Evolutionary conservation across 768 basidiomycete genomes (phyloP), one percentile per base, ranked within the genome.

Genomic region (Pleurotus eryngii): DNA sequence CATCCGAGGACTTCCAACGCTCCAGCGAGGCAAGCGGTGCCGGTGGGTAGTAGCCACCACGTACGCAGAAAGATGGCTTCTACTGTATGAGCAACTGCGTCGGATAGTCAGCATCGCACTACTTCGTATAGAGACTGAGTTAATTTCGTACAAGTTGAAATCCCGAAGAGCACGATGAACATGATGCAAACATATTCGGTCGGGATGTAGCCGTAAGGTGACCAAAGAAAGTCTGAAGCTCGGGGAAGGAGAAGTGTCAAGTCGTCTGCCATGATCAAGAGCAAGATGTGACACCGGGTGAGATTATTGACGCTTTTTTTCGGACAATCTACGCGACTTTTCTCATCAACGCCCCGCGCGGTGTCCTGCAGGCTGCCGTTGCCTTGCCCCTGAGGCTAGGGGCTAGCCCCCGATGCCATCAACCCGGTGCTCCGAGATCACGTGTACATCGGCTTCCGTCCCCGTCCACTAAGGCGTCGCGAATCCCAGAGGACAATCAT

Each of bases 21-120:
- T 7, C 81, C 82, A 43, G 77, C 75, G 0, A 82, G 61, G 14
- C 74, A 68, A 4, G 73, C 73, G 0, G 85, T 85, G 0, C 72
- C 73, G 0, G 85, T 85, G 0, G 77, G 76, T 45, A 82, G 26
- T 8, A 85, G 60, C 76, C 78, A 86, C 79, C 82, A 83, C 49
- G 76, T 68, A 7, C 76, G 74, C 61, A 68, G 80, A 39, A 67
- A 67, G 1, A 73, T 48, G 1, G 78, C 73, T 67, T 85, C 80
- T 1, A 61, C 71, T 4, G 75, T 14, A 62, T 87, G 86, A 0
- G 73, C 46, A 1, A 76, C 81, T 85, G 60, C 7, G 30, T 35
- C 48, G 38, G 3, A 49, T 8, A 48, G 30, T 30, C 11, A 46
- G 43, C 7, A 46, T 11, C 17, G 22, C 11, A 5, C 17, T 18